Evolutionary conservation across 2,329 filamentous ascomycete species (phyloP), one percentile per base, ranked within the genome.

Genomic region (Tolypocladium ophioglossoides): DNA sequence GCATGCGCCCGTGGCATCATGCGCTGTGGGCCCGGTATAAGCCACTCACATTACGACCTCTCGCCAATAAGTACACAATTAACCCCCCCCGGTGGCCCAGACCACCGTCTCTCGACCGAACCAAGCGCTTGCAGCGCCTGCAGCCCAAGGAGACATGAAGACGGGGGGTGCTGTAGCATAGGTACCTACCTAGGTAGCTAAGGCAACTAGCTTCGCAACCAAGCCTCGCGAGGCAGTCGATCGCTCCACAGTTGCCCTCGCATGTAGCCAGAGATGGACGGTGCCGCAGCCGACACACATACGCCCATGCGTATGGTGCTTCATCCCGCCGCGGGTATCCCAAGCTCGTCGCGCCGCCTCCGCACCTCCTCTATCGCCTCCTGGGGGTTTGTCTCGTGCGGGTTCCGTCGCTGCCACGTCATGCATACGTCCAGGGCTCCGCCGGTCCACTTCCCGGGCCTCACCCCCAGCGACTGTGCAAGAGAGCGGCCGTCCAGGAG

Each of bases 321-420:
- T 48, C 27, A 48, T 34, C 44, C 27, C 27, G 44, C 27, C n/a
- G 44, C 27, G 2, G 55, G 55, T 55, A 70, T 78, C 0, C 72
- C 76, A 53, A 87, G 63, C 63, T 86, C 81, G 27, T 72, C 67
- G 56, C 71, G 76, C 57, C 71, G 74, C 53, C 63, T 67, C 49
- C 70, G 68, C 27, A 89, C 77, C 63, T 85, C 81, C 49, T 84
- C 77, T 52, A 90, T 71, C 1, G 79, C 84, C 3, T 74, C 79
- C 8, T 72, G 63, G 8, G 75, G 69, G 57, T 91, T 85, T 4
- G 77, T 80, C 55, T 74, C 75, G 4, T 76, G 76, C 0, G 91
- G 89, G 64, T 97, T 83, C 39, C 89, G 80, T 52, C 97, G 78
- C 70, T 97, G 94, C 91, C 91, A 97, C 57, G 84, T 84, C 69